These are phyloP conservation scores for Nicotiana attenuata DNA, from an alignment of 257 asterid species.

Conservation along the genomic window DNA sequence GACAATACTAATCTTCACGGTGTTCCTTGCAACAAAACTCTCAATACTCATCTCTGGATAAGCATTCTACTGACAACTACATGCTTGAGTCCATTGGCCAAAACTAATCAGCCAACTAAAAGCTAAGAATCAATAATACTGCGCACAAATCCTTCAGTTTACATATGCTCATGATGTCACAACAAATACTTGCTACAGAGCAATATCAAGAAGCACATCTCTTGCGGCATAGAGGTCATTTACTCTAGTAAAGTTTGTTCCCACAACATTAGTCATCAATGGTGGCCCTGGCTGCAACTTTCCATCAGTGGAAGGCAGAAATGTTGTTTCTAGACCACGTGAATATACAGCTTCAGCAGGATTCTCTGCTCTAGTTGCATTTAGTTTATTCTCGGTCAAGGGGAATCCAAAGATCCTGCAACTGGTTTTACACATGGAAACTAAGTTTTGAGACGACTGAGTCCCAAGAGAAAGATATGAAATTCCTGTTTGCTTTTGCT, in stretches of 20 bases:
- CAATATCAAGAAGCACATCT: slow-evolving; percentile 74
- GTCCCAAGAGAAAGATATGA: slow-evolving; percentile 27
- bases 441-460: slow-evolving; percentile 39
- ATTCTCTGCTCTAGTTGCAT: slow-evolving; percentile 23
- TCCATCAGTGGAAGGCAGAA: slow-evolving; percentile 33
- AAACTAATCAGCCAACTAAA: background rate
- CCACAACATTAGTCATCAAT: slow-evolving; percentile 33
- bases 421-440: slow-evolving; percentile 45
- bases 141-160: background rate
- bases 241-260: slow-evolving; percentile 41
- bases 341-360: slow-evolving; percentile 19
- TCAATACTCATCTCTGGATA: background rate
- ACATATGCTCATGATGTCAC: background rate
- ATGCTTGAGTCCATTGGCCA: background rate
- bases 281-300: slow-evolving; percentile 41
- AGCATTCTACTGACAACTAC: background rate
- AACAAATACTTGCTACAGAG: slow-evolving; percentile 29
- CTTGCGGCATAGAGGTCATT: slow-evolving; percentile 56
- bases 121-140: background rate
- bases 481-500: slow-evolving; percentile 12
- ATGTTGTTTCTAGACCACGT: slow-evolving; percentile 16
- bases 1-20: background rate
- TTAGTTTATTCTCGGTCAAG: slow-evolving; percentile 51
- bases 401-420: slow-evolving; percentile 91
- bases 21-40: background rate